Base-by-base conservation (phyloP, 208 protist species). In the Endotrypanum monterogeii region DNA sequence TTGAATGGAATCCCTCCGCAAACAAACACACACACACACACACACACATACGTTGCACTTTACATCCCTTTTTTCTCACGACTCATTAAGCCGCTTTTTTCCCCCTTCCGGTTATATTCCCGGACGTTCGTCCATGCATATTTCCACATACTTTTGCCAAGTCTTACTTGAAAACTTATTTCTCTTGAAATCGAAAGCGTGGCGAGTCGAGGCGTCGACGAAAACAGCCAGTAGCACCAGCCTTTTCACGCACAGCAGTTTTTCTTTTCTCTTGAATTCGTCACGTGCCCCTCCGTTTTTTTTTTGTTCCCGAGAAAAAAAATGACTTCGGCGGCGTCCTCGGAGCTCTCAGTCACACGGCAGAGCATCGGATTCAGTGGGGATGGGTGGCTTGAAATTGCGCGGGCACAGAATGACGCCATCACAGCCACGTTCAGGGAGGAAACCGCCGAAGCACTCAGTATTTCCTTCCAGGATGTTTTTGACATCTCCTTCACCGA, bases 291-390 rank as follows among this genome's bases (percentile, higher is more conserved):
- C 30, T 23, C 14, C 39, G 56, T 7, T 11, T 18, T 11, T 30
- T 1, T 39, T 4, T 3, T 2, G 20, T 6, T 18, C 16, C n/a
- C n/a, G n/a, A n/a, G n/a, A n/a, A n/a, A n/a, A n/a, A 52, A 14
- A 2, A 77, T 70, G 71, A 8, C 66, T 41, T 44, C 54, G 11
- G 32, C 50, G 4, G 0, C 50, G 3, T 23, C 3, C 7, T 50
- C 18, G 30, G 68, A 80, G 35, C 67, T 71, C 25, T 70, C 83
- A 9, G 73, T 81, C 48, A 85, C 82, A 12, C 23, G 68, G 56
- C 88, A 88, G 51, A 84, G 83, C 60, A 71, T 93, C 14, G 71
- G 77, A n/a, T 90, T 90, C 65, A 79, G 82, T 35, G 83, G 79
- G 4, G 82, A 89, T 44, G 82, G 84, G 51, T 90, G 83, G 85